Conservation (phyloP, 345 rosid species). For the Tarenaya hassleriana region DNA sequence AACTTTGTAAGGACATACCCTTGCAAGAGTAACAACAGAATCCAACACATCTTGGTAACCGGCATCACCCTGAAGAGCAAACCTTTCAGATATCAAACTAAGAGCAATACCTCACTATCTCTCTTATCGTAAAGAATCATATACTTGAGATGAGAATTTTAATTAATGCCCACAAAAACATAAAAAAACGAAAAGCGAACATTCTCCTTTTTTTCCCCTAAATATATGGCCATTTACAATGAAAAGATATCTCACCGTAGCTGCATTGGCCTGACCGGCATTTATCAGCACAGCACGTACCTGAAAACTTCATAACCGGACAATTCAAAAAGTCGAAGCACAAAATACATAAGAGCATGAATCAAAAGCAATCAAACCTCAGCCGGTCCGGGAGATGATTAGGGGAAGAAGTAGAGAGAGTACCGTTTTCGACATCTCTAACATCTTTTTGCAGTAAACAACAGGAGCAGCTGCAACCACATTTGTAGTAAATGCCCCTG, state of each 20-base stretch:
- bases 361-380: no score
- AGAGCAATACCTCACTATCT: conserved; percentile 3
- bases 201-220: conserved; percentile 7
- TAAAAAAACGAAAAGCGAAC: not conserved
- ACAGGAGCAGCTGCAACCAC: conserved; percentile 97
- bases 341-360: not conserved
- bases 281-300: conserved; percentile 90
- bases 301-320: conserved; percentile 33
- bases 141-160: not conserved
- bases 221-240: conserved; percentile 12
- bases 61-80: conserved; percentile 67
- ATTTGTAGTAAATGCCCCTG: conserved; percentile 79
- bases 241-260: conserved; percentile 56
- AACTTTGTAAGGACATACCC: conserved; percentile 29
- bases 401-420: not conserved
- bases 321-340: not conserved
- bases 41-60: conserved; percentile 84
- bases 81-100: not conserved
- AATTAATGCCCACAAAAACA: not conserved
- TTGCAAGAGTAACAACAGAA: conserved; percentile 62
- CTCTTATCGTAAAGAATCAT: not conserved
- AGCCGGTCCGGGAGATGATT: not conserved
- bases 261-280: conserved; percentile 99
- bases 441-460: conserved; percentile 58
- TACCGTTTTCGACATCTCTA: conserved; percentile 53